phyloP scores from a whole-genome alignment of 1,284 basidiomycete species.

The Pseudozyma flocculosa region DNA sequence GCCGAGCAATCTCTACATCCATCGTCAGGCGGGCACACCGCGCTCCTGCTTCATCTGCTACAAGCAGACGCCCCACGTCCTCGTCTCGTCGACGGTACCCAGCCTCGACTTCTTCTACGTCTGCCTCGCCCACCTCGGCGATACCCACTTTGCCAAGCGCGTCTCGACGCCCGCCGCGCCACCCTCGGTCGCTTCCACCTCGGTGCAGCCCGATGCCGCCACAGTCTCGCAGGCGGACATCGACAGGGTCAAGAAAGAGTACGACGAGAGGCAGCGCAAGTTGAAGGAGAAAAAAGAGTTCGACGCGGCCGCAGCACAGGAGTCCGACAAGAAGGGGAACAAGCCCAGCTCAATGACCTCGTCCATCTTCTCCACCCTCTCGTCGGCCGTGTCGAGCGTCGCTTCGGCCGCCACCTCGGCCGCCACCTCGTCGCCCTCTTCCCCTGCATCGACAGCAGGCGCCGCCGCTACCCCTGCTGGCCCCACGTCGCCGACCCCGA shows the following conservation, averaged over 20 bases:
- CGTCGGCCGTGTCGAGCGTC: constrained; percentile 18
- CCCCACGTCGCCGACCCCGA: constrained; percentile 6
- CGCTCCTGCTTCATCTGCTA: constrained; percentile 43
- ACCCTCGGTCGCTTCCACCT: not conserved
- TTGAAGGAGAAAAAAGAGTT: constrained; percentile 1
- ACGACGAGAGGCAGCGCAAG: constrained; percentile 21
- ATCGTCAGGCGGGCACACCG: constrained; percentile 41
- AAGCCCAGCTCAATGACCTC: constrained; percentile 18
- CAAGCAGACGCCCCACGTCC: constrained; percentile 36
- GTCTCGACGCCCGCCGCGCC: constrained; percentile 15
- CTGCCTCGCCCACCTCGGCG: constrained; percentile 40
- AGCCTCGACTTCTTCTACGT: constrained; percentile 45
- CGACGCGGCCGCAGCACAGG: constrained; percentile 12
- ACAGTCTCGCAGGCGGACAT: constrained; percentile 36
- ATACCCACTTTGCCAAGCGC: constrained; percentile 41
- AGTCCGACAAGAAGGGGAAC: constrained; percentile 10
- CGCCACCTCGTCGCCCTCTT: not conserved
- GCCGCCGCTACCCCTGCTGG: constrained; percentile 6
- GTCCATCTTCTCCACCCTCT: constrained; percentile 26
- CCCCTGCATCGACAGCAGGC: constrained; percentile 5
- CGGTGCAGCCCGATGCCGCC: constrained; percentile 14
- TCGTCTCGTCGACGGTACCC: constrained; percentile 39
- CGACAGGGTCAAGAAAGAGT: constrained; percentile 40
- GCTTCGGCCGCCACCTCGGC: not conserved
- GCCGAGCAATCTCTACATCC: constrained; percentile 40